Base-by-base conservation (phyloP, 148 eudicot genomes). In the Chenopodium berlandieri region DNA sequence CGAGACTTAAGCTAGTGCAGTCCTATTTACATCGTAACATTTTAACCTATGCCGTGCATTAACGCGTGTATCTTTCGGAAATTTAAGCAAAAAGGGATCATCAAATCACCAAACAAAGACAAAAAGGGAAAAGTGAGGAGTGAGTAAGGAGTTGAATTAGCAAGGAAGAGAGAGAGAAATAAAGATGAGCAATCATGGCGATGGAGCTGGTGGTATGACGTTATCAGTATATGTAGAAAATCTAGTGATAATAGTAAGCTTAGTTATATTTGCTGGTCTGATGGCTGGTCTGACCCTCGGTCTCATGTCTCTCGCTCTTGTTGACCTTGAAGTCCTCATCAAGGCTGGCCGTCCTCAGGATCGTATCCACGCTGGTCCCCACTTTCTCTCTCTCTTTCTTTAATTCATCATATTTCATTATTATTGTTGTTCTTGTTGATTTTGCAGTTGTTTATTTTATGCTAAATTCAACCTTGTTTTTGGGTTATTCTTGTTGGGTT, bases 271-370 rank as follows among this genome's bases (percentile, higher is more conserved):
- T 82, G 97, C 99, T 48, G 99, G 99, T 44, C 78, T 92, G 13
- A 95, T 95, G 99, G 99, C 97, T 32, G 99, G 99, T 54, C 89
- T 93, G 19, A 95, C 97, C 22, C 91, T 95, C 20, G 97, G 99
- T 0, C 91, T 95, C 62, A 95, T 95, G 99, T 95, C 99, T 25
- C 89, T 95, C 32, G 97, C 92, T 34, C 94, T 93, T 78, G 97
- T 95, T 79, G 99, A 95, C 86, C 97, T 95, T n/a, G 99, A 95
- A 85, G 99, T 95, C 64, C 92, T 95, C 64, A 91, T 92, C 81
- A 90, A 88, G 86, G 85, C 97, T 4, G 97, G 99, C 23, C 92
- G 97, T 40, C 93, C 99, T 40, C 87, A 90, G 23, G 94, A 95
- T 88, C 97, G 97, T 48, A 71, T 70, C 8, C 88, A 95, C 85